These are phyloP conservation scores for Dorcoceras hygrometricum DNA, from an alignment of 257 asterid genomes.

Conservation along the genomic window DNA sequence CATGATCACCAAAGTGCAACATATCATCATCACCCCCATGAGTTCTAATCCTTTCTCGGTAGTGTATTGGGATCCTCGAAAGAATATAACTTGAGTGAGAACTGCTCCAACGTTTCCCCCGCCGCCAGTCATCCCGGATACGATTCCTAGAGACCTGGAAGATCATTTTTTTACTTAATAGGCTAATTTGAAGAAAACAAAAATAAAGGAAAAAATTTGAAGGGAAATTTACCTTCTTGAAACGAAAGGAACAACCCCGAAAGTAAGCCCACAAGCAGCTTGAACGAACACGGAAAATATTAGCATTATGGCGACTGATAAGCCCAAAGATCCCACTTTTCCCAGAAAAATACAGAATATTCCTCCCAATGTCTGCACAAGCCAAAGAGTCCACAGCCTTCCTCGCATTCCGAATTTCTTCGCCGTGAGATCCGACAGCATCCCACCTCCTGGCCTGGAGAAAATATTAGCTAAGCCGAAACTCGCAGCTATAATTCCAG, in stretches of 20 bases:
- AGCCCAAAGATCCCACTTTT: conserved; percentile 47
- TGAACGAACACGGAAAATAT: conserved; percentile 76
- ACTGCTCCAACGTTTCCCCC: conserved; percentile 86
- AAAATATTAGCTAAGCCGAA: conserved; percentile 74
- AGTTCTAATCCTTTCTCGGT: conserved; percentile 67
- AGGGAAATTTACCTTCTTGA: conserved; percentile 60
- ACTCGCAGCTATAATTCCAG: conserved; percentile 80
- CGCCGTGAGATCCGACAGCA: conserved; percentile 59
- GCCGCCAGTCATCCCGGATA: conserved; percentile 86
- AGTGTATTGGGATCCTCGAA: conserved; percentile 61
- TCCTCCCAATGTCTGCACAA: conserved; percentile 69
- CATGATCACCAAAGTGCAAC: conserved; percentile 46
- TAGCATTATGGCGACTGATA: conserved; percentile 57
- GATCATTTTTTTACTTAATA: not conserved
- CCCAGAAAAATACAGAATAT: conserved; percentile 64
- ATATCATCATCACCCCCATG: conserved; percentile 83
- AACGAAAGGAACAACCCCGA: conserved; percentile 78
- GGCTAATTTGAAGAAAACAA: not conserved
- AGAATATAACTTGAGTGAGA: conserved; percentile 72
- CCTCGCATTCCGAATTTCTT: conserved; percentile 80
- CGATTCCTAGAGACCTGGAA: conserved; percentile 65
- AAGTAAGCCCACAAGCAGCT: conserved; percentile 94
- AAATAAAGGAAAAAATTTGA: not conserved
- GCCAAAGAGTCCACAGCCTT: conserved; percentile 71
- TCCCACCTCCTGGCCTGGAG: conserved; percentile 83